phyloP scores from a whole-genome alignment of 805 yeast genomes.

The Lipomyces kockii region DNA sequence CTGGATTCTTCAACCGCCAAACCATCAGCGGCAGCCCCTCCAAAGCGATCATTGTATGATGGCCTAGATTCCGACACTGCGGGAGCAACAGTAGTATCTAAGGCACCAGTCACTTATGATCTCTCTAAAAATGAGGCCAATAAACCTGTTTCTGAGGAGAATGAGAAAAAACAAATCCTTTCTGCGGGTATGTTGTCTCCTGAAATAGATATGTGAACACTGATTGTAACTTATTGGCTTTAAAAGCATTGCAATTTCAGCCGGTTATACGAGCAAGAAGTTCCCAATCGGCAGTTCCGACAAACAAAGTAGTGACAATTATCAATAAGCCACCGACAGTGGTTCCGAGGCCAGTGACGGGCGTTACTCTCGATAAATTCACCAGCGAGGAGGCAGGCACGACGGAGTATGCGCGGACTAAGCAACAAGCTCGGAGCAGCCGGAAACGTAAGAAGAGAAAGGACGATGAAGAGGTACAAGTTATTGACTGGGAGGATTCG shows the following conservation, averaged over 20 bases:
- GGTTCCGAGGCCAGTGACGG: constrained; percentile 3
- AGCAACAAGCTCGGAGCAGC: neutral
- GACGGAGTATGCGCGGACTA: neutral
- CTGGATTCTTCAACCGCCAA: neutral
- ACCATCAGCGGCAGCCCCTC: neutral
- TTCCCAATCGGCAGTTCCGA: constrained; percentile 1
- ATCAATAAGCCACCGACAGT: constrained; percentile 26
- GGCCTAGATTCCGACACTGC: constrained; percentile 4
- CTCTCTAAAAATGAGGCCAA: neutral
- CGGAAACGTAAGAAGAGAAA: constrained; percentile 12
- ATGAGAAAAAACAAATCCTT: constrained; percentile 16
- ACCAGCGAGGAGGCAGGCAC: neutral
- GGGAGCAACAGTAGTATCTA: constrained; percentile 8
- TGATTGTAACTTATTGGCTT: neutral
- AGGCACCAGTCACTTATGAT: constrained; percentile 18
- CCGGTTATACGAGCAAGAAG: constrained; percentile 17
- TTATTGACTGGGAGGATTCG: constrained; percentile 35
- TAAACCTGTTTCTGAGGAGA: neutral
- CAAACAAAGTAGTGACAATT: constrained; percentile 9
- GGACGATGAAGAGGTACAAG: constrained; percentile 14
- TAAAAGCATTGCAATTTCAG: constrained; percentile 29
- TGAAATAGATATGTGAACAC: neutral
- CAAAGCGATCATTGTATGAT: constrained; percentile 15
- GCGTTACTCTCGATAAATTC: constrained; percentile 2
- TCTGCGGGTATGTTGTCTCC: constrained; percentile 19